Conservation (phyloP, 2,329 filamentous ascomycete genomes). For the Penicillium sp. region DNA sequence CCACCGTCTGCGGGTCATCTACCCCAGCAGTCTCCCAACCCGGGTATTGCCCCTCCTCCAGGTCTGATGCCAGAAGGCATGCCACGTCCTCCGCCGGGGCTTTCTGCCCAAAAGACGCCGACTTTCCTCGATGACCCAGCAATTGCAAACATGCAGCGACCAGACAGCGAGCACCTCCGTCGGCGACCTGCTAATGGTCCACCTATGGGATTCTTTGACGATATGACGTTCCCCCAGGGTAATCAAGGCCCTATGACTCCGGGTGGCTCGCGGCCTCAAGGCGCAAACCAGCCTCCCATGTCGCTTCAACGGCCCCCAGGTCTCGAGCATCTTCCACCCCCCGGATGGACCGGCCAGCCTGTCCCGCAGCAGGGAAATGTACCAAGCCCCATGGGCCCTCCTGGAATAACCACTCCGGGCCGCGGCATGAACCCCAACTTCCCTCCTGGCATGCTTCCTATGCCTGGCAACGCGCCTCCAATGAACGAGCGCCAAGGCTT, state of each 20-base stretch:
- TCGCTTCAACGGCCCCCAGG: conserved; percentile 46
- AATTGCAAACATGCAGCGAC: conserved; percentile 42
- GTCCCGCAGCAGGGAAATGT: conserved; percentile 36
- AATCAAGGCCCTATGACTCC: conserved; percentile 36
- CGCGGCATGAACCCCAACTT: conserved; percentile 41
- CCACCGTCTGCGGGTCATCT: conserved; percentile 27
- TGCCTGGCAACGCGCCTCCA: conserved; percentile 25
- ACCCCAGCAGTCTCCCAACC: conserved; percentile 28
- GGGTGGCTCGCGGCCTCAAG: conserved; percentile 33
- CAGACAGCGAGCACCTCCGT: conserved; percentile 37
- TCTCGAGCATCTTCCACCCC: conserved; percentile 42
- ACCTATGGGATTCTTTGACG: conserved; percentile 42
- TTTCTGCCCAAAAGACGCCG: conserved; percentile 36
- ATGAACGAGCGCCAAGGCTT: conserved; percentile 38
- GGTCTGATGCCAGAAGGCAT: conserved; percentile 38
- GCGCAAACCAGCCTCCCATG: conserved; percentile 34
- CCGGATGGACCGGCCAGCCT: conserved; percentile 39
- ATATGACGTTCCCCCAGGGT: conserved; percentile 37
- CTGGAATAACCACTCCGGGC: conserved; percentile 38
- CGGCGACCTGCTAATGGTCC: conserved; percentile 39
- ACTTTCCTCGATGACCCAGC: conserved; percentile 45
- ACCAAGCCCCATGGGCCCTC: conserved; percentile 35
- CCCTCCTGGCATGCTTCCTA: conserved; percentile 43
- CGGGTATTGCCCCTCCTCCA: conserved; percentile 33
- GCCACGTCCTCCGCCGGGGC: conserved; percentile 34